These are phyloP conservation scores for Magnaporthiopsis rhizophila DNA, from an alignment of 2,329 filamentous ascomycete species.

Conservation along the genomic window DNA sequence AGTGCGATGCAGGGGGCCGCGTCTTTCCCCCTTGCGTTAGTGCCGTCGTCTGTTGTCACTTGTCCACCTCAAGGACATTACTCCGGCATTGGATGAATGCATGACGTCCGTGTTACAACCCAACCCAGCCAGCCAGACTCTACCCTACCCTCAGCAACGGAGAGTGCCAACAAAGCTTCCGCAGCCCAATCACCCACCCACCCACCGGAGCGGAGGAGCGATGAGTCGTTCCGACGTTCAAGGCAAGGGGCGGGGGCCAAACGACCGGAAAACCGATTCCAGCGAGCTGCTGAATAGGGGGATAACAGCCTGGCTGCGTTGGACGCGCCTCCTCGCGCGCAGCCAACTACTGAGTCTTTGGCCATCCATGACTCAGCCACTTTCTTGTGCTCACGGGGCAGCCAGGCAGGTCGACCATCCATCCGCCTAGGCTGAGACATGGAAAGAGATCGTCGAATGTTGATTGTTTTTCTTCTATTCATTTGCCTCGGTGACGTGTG, in stretches of 20 bases:
- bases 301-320: neutral
- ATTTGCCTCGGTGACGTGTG: neutral
- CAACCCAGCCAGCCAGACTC: neutral
- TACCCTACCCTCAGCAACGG: neutral
- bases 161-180: neutral
- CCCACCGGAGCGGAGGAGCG: neutral
- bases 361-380: too few relatives aligned
- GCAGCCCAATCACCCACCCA: neutral
- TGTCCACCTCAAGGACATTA: neutral
- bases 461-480: conserved; percentile 1
- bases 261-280: neutral
- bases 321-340: too few relatives aligned
- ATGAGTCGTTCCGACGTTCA: neutral
- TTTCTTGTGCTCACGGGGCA: too few relatives aligned
- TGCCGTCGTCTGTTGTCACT: neutral
- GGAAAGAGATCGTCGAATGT: neutral
- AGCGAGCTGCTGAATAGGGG: neutral
- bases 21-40: neutral
- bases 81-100: neutral
- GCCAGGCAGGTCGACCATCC: too few relatives aligned
- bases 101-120: neutral
- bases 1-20: too few relatives aligned
- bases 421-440: too few relatives aligned
- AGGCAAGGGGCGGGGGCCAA: neutral
- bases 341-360: too few relatives aligned